Evolutionary conservation across 2,329 filamentous ascomycete species (phyloP).

Genomic region (Ceratocystiopsis minuta): DNA sequence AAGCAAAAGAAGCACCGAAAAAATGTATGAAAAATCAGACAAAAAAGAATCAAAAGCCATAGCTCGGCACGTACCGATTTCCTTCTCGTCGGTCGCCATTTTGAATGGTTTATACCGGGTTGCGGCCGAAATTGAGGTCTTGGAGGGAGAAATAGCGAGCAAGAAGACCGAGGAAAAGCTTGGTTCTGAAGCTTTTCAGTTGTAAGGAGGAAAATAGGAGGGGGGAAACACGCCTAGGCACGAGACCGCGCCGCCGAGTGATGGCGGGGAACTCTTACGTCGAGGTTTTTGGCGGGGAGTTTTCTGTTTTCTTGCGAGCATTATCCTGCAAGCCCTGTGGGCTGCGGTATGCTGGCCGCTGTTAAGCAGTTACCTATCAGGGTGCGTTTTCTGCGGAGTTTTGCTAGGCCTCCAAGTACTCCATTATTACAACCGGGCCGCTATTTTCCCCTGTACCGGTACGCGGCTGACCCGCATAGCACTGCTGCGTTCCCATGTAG

Average conservation of each 20-base stretch:
- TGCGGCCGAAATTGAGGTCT: not conserved
- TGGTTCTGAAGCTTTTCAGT: conserved; percentile 3
- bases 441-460: no score
- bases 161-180: not conserved
- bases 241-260: no score
- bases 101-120: not conserved
- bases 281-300: conserved; percentile 3
- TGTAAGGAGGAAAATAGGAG: conserved; percentile 1
- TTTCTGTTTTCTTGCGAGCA: conserved; percentile 1
- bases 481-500: no score
- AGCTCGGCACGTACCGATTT: conserved; percentile 20
- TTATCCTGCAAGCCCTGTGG: conserved; percentile 1
- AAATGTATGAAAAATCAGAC: not conserved
- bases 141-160: not conserved
- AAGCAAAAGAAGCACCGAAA: not conserved
- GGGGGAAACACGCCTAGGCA: not conserved
- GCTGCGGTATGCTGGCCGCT: not conserved
- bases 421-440: no score
- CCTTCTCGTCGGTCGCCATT: conserved; percentile 23
- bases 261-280: not conserved
- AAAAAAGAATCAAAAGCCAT: not conserved
- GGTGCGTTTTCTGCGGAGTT: no score
- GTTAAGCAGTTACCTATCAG: not conserved
- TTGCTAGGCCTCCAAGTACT: no score
- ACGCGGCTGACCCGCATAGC: no score